Evolutionary conservation across 176 grass and related monocot species (phyloP).

Genomic region (Carex cristatella): DNA sequence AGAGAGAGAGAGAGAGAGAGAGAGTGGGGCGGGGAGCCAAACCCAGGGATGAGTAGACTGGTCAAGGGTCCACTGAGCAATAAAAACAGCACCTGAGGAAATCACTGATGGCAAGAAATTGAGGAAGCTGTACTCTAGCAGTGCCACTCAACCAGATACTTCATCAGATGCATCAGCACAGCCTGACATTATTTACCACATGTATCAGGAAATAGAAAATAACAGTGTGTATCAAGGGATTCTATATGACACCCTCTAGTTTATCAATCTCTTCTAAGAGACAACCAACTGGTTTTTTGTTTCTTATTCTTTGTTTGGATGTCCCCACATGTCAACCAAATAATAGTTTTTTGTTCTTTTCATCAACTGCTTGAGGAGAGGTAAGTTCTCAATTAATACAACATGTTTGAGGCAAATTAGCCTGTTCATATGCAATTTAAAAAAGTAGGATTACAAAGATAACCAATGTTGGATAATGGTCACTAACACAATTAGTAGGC

Average conservation of each 20-base stretch:
- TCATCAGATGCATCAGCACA: slow-evolving; percentile 49
- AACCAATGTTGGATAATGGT: neutral
- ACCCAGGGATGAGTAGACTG: slow-evolving; percentile 73
- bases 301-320: neutral
- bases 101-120: slow-evolving; percentile 79
- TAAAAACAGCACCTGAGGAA: slow-evolving; percentile 70
- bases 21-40: neutral
- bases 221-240: neutral
- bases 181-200: slow-evolving; percentile 27
- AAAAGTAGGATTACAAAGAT: neutral
- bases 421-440: neutral
- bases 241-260: neutral
- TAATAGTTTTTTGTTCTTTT: neutral
- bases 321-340: neutral
- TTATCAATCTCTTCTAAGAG: neutral
- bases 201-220: slow-evolving; percentile 19
- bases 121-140: slow-evolving; percentile 57
- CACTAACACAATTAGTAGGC: neutral
- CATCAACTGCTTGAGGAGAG: neutral
- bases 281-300: no score
- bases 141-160: slow-evolving; percentile 79
- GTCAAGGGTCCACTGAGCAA: slow-evolving; percentile 81
- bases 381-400: neutral
- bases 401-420: neutral
- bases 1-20: neutral